Evolutionary conservation across 1,284 basidiomycete species (phyloP), one percentile per base, ranked within the genome.

Genomic region (Ceratobasidium sp.): DNA sequence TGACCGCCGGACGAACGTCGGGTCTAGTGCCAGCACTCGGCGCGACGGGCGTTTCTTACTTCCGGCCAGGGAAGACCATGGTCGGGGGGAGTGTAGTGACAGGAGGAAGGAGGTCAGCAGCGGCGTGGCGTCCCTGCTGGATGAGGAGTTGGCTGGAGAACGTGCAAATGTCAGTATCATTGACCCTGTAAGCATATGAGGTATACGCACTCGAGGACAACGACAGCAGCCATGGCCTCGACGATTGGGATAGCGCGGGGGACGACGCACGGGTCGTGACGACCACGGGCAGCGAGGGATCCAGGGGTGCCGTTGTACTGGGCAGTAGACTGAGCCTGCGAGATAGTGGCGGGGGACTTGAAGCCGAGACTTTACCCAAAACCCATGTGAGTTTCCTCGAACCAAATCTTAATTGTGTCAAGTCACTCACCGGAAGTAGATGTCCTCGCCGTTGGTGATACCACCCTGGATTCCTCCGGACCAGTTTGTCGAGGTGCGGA

Each of bases 331-430:
- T 99, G 98, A 61, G 92, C 88, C 85, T 96, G 96, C 20, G 95
- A 94, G 84, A 99, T 99, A 45, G 98, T 99, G 45, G 98, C 98
- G 75, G 98, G 98, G 53, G 95, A 94, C 86, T 99, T 99, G 91
- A 99, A 99, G 1, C 94, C 97, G 81, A 99, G 89, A 77, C 95
- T 96, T 11, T 10, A 82, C 51, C 5, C n/a, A 28, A 26, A 49
- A 45, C 13, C 31, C n/a, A 23, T 56, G 63, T 65, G 53, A 66
- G 49, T 66, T 33, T 37, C 15, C 35, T 53, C 10, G 53, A 49
- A 54, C 3, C 7, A 45, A 8, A 23, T 7, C 7, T 42, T 37
- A 37, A 3, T 33, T 11, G 15, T 28, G 37, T 31, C 7, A 35
- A 35, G 51, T 20, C 4, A 82, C 87, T 81, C 81, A 92, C 94